These are phyloP conservation scores for Plasmopara viticola DNA, from an alignment of 352 stramenopile genomes.

Conservation along the genomic window DNA sequence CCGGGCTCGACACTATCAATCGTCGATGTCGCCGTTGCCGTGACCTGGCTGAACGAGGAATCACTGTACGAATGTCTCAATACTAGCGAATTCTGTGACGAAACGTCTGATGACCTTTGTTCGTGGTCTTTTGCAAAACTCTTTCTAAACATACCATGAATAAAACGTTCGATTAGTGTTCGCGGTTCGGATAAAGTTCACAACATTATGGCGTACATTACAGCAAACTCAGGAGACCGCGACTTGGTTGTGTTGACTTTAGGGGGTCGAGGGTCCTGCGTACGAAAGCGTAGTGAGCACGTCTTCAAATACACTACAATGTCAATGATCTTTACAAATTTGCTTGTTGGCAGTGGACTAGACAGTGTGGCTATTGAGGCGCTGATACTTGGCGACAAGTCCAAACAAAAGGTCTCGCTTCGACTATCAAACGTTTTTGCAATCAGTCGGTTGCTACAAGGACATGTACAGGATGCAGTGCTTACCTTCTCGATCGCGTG, in stretches of 20 bases:
- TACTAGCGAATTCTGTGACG: slow-evolving; percentile 2
- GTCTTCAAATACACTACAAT: background rate
- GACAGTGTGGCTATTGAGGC: slow-evolving; percentile 11
- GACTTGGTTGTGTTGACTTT: slow-evolving; percentile 17
- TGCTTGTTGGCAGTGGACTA: slow-evolving; percentile 8
- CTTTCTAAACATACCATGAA: slow-evolving; percentile 14
- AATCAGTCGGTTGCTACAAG: background rate
- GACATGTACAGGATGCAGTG: background rate
- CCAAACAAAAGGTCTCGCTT: slow-evolving; percentile 46
- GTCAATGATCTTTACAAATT: slow-evolving; percentile 6
- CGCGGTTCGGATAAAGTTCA: background rate
- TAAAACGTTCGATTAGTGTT: background rate
- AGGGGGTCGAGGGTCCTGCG: slow-evolving; percentile 8
- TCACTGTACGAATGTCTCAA: slow-evolving; percentile 4
- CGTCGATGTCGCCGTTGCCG: background rate
- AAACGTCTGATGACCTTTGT: slow-evolving; percentile 2
- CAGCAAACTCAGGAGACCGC: slow-evolving; percentile 17
- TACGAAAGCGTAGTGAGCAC: background rate
- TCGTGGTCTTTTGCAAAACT: slow-evolving; percentile 13
- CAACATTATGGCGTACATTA: slow-evolving; percentile 11
- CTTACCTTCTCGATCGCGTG: slow-evolving; percentile 22
- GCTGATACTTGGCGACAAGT: slow-evolving; percentile 43
- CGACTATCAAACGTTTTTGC: slow-evolving; percentile 1
- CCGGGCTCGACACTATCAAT: background rate
- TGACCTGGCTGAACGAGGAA: slow-evolving; percentile 5